These are phyloP conservation scores for Thermochaetoides dissita DNA, from an alignment of 2,329 filamentous ascomycete species.

Conservation along the genomic window DNA sequence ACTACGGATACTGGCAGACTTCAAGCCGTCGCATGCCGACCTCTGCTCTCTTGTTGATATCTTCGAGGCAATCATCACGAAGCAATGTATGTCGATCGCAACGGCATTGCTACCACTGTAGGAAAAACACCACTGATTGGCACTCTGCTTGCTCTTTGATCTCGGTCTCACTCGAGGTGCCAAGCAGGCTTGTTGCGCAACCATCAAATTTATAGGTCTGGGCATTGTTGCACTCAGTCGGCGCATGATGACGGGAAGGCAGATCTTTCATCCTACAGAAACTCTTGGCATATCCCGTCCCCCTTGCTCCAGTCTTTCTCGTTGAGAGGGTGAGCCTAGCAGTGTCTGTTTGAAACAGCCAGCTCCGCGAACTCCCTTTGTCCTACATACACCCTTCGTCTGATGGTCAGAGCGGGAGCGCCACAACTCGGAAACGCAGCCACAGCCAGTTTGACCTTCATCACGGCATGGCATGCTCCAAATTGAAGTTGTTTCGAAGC, in stretches of 20 bases:
- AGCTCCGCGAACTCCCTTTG: neutral
- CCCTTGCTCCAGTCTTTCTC: neutral
- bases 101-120: neutral
- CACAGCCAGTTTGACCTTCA: slow-evolving; percentile 6
- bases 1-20: neutral
- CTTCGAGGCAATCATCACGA: too few relatives aligned
- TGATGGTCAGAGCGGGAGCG: neutral
- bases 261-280: slow-evolving; percentile 3
- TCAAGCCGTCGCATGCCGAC: slow-evolving; percentile 1
- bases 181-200: slow-evolving; percentile 11
- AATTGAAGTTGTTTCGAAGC: slow-evolving; percentile 4
- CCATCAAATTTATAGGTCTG: slow-evolving; percentile 14
- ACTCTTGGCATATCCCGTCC: slow-evolving; percentile 1
- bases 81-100: slow-evolving; percentile 1
- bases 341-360: neutral
- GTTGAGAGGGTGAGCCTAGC: slow-evolving; percentile 1
- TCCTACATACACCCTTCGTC: neutral
- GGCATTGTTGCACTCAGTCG: slow-evolving; percentile 12
- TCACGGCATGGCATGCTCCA: neutral
- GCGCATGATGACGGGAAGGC: slow-evolving; percentile 1
- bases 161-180: slow-evolving; percentile 17
- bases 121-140: slow-evolving; percentile 7
- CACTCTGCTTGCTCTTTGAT: slow-evolving; percentile 6
- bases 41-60: neutral
- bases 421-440: slow-evolving; percentile 10